Base-by-base conservation (phyloP, 192 early-diverging fungal species). In the Coemansia sp. region DNA sequence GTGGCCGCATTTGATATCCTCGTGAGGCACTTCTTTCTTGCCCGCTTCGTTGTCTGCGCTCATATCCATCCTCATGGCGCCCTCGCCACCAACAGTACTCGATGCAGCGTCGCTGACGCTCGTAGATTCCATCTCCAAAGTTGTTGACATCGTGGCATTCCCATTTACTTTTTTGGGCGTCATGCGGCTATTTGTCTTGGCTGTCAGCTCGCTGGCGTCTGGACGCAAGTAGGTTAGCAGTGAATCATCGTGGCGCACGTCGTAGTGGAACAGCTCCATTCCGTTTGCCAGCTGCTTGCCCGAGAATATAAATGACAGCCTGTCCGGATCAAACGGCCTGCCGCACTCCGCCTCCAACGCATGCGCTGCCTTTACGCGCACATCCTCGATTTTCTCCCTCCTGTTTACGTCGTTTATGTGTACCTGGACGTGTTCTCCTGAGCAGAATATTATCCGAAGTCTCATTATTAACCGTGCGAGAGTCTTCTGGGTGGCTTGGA, bases 251-350 rank as follows among this genome's bases (percentile, higher is more conserved):
- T 83, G 68, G 10, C 62, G 73, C 11, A 83, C 62, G 10, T 59
- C 55, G 41, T 83, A 83, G 62, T 80, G 69, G 61, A 76, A 76
- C 9, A 83, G 59, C 2, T 61, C 50, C 66, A 76, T 71, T 2
- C 82, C 74, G 19, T 83, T 59, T 13, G 78, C 82, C 32, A 83
- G 43, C 69, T 78, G 75, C 40, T 82, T 82, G 34, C 79, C 79
- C 0, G 54, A 43, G n/a, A 66, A 82, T 1, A 82, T 58, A n/a
- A 82, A 68, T 2, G 65, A 36, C 15, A 77, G 67, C 5, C 50
- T 23, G 20, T 66, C 50, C 5, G 62, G 29, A 1, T 54, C 36
- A 42, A 59, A 65, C 57, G 62, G 25, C 20, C 22, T 46, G 0
- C 57, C 73, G 32, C 33, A 34, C 9, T 43, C 33, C 17, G 23